Conservation (phyloP, 2,329 filamentous ascomycete species). For the Cadophora sp. region DNA sequence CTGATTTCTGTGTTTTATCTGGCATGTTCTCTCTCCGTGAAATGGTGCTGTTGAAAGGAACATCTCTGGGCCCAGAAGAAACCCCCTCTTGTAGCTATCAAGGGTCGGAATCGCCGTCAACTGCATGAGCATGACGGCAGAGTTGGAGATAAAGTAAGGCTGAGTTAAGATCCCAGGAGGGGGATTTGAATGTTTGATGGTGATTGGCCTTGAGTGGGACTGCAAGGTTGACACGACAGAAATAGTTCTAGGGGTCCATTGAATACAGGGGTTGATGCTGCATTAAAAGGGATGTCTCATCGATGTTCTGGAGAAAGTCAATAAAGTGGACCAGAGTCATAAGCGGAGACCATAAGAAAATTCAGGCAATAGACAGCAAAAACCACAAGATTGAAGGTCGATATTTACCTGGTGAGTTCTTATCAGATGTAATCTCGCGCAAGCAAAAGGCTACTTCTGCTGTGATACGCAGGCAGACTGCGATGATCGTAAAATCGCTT, state of each 20-base stretch:
- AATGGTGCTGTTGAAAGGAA: background rate
- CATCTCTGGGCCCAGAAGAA: conserved; percentile 1
- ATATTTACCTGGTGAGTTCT: no score
- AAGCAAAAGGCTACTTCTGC: no score
- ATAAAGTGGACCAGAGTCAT: conserved; percentile 18
- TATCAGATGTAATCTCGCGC: no score
- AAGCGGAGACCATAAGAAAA: no score
- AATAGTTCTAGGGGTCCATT: background rate
- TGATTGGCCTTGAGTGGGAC: background rate
- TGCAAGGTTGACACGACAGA: background rate
- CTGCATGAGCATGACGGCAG: background rate
- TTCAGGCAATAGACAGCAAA: no score
- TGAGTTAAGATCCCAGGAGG: background rate
- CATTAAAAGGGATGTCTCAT: conserved; percentile 4
- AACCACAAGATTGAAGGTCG: no score
- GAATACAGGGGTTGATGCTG: background rate
- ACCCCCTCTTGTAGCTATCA: background rate
- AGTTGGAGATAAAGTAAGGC: conserved; percentile 2
- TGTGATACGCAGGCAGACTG: no score
- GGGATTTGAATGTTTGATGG: background rate
- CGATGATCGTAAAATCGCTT: no score
- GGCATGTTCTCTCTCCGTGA: background rate
- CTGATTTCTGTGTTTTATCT: background rate
- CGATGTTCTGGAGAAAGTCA: conserved; percentile 27
- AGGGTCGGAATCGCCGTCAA: background rate